Evolutionary conservation across 1,139 yeast species (phyloP).

Genomic region (Diutina pseudorugosa): DNA sequence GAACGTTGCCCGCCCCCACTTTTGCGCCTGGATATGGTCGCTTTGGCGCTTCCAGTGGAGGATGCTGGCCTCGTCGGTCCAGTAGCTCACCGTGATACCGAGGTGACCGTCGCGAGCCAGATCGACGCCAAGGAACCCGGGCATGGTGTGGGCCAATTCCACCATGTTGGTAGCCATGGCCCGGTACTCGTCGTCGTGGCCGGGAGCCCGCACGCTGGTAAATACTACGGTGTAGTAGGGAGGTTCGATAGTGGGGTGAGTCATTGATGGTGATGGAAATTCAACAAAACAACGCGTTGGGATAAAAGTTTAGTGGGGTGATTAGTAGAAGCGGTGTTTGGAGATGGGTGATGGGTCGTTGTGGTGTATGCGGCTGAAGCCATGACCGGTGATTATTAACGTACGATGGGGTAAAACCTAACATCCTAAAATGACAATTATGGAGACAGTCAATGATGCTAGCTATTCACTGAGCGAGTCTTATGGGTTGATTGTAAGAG

Average conservation of each 20-base stretch:
- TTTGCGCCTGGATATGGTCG: background rate
- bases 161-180: background rate
- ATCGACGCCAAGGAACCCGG: conserved; percentile 2
- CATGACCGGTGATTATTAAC: no score
- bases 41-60: background rate
- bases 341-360: no score
- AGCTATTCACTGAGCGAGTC: no score
- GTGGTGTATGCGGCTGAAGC: no score
- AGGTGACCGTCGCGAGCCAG: background rate
- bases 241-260: background rate
- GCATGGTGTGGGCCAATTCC: background rate
- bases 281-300: no score
- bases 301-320: no score
- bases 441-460: no score
- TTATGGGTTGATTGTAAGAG: no score
- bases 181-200: background rate
- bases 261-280: no score
- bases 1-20: background rate
- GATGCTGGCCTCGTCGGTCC: conserved; percentile 1
- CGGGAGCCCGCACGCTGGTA: background rate
- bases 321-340: no score
- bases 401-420: no score
- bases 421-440: no score
- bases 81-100: conserved; percentile 1
- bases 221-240: background rate